phyloP scores from a whole-genome alignment of 805 yeast genomes.

The Lipomyces lipofer region DNA sequence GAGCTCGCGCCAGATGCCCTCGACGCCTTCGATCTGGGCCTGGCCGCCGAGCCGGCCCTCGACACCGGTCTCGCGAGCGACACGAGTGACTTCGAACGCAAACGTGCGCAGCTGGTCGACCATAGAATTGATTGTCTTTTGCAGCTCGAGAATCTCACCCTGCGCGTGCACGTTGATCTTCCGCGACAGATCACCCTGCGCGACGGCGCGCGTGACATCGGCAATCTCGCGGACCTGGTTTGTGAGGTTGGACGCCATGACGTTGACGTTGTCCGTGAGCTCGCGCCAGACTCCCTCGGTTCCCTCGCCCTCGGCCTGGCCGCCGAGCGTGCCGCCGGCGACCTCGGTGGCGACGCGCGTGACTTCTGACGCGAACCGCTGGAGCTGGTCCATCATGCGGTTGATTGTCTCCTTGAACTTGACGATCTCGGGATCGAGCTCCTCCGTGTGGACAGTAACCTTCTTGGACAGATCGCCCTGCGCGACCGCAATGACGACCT shows the following conservation, averaged over 20 bases:
- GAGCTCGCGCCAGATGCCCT: slow-evolving; percentile 84
- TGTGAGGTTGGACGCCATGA: slow-evolving; percentile 85
- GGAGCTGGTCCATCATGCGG: slow-evolving; percentile 85
- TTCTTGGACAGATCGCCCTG: slow-evolving; percentile 84
- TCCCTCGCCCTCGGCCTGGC: slow-evolving; percentile 83
- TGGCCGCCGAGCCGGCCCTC: slow-evolving; percentile 88
- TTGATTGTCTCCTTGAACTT: slow-evolving; percentile 80
- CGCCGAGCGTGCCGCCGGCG: slow-evolving; percentile 87
- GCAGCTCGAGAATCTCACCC: slow-evolving; percentile 82
- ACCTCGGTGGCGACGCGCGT: slow-evolving; percentile 87
- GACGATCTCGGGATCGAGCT: slow-evolving; percentile 74
- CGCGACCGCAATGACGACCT: slow-evolving; percentile 84
- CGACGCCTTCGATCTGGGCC: slow-evolving; percentile 74
- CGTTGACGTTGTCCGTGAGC: slow-evolving; percentile 80
- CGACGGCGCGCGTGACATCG: slow-evolving; percentile 86
- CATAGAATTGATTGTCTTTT: slow-evolving; percentile 85
- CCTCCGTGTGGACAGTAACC: slow-evolving; percentile 69
- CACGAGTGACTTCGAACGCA: slow-evolving; percentile 83
- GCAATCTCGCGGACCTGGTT: slow-evolving; percentile 89
- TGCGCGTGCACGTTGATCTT: slow-evolving; percentile 89
- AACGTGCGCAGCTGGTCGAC: slow-evolving; percentile 81
- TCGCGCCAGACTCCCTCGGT: slow-evolving; percentile 88
- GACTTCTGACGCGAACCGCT: slow-evolving; percentile 77
- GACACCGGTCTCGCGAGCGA: slow-evolving; percentile 87
- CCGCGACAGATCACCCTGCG: slow-evolving; percentile 77